These are phyloP conservation scores for Boletus rubescentipes DNA, from an alignment of 768 basidiomycete species.

Conservation along the genomic window DNA sequence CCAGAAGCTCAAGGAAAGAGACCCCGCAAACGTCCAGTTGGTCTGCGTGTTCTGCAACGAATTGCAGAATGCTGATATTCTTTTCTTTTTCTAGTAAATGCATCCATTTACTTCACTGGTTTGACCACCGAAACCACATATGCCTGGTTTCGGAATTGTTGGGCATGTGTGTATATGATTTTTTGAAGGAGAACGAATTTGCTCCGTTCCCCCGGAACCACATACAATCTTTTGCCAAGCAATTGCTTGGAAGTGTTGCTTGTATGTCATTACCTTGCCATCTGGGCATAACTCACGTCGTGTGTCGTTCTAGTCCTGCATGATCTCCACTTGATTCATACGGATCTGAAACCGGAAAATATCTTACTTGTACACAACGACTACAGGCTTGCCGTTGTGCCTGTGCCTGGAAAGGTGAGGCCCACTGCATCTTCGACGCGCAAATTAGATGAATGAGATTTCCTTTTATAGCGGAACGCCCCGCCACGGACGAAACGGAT, in stretches of 20 bases:
- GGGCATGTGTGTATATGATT: constrained; percentile 98
- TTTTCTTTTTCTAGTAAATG: constrained; percentile 71
- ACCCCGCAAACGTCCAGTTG: constrained; percentile 85
- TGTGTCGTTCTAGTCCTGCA: constrained; percentile 68
- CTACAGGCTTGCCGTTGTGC: constrained; percentile 58
- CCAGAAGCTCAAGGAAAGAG: constrained; percentile 84
- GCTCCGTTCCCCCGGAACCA: constrained; percentile 94
- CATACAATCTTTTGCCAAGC: constrained; percentile 93
- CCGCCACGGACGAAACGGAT: constrained; percentile 72
- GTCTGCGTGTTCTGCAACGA: constrained; percentile 34
- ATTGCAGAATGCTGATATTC: constrained; percentile 20
- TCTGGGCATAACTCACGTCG: not conserved
- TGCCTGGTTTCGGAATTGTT: constrained; percentile 95
- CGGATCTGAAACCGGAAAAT: constrained; percentile 98
- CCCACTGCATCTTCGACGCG: not conserved
- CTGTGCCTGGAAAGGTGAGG: constrained; percentile 64
- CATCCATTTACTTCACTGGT: constrained; percentile 91
- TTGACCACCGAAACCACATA: constrained; percentile 97
- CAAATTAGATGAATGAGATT: constrained; percentile 13
- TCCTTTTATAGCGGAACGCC: constrained; percentile 52
- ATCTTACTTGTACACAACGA: constrained; percentile 91
- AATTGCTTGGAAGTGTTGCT: constrained; percentile 88
- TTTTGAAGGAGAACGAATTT: constrained; percentile 97
- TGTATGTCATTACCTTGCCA: constrained; percentile 56
- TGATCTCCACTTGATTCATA: constrained; percentile 88